These are phyloP conservation scores for Mycena filopes DNA, from an alignment of 768 basidiomycete genomes.

Conservation along the genomic window DNA sequence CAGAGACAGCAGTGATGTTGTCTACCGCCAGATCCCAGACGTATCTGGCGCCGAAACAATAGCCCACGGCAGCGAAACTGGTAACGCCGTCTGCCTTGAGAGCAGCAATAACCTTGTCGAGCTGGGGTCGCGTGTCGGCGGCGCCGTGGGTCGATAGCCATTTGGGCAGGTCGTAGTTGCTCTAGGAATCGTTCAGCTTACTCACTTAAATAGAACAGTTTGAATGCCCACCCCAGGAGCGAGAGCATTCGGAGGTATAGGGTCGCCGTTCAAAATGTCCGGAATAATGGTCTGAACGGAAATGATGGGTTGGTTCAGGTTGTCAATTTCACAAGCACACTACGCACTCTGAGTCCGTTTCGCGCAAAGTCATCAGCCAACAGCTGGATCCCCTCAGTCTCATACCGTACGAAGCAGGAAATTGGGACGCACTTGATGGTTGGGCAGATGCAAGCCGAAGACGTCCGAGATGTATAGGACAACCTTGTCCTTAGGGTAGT, in stretches of 20 bases:
- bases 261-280: conserved; percentile 56
- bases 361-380: conserved; percentile 27
- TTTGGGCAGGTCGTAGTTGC: conserved; percentile 13
- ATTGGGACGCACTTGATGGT: conserved; percentile 35
- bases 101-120: conserved; percentile 41
- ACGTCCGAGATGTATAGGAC: conserved; percentile 55
- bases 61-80: conserved; percentile 43
- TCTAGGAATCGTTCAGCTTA: too few species aligned
- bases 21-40: conserved; percentile 43
- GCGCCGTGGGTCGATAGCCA: conserved; percentile 18
- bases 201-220: too few species aligned
- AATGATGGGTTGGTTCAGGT: background rate
- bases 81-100: conserved; percentile 40
- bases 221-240: conserved; percentile 42
- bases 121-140: conserved; percentile 32
- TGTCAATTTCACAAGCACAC: background rate
- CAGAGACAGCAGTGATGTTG: conserved; percentile 34
- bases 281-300: conserved; percentile 48
- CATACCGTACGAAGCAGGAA: background rate
- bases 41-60: conserved; percentile 43
- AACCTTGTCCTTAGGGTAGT: conserved; percentile 57
- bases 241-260: conserved; percentile 50
- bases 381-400: conserved; percentile 30
- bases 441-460: conserved; percentile 51
- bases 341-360: conserved; percentile 26